phyloP scores from a whole-genome alignment of 129 eudicot species.

The Sambucus nigra region DNA sequence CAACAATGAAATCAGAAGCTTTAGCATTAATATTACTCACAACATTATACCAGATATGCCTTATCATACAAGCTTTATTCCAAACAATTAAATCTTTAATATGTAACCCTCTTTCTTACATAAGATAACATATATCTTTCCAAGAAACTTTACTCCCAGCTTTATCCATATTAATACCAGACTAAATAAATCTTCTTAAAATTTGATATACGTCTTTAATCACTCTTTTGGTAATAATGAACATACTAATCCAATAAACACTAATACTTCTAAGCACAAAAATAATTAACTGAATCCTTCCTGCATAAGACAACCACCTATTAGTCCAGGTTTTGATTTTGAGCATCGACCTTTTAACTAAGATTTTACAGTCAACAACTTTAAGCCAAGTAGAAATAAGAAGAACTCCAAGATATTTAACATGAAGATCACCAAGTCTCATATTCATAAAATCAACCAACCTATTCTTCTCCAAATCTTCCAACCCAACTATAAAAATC shows the following conservation, averaged over 20 bases:
- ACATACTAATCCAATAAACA: not conserved
- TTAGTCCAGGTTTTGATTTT: not conserved
- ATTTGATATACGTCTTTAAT: not conserved
- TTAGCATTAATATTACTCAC: no score
- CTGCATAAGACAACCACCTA: not conserved
- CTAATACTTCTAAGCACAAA: not conserved
- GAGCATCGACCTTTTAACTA: not conserved
- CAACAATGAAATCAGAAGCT: no score
- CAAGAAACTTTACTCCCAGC: no score
- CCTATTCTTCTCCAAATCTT: no score
- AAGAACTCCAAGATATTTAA: not conserved
- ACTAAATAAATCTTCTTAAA: not conserved
- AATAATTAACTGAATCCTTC: not conserved
- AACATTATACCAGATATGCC: no score
- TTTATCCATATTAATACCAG: not conserved
- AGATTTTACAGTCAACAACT: not conserved
- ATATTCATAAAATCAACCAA: no score
- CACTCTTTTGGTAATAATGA: not conserved
- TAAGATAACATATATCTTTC: no score
- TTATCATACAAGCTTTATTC: no score
- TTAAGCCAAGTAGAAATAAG: not conserved
- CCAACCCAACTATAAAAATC: no score
- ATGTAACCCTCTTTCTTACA: no score
- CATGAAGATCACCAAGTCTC: not conserved
- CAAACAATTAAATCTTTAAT: no score